phyloP scores from a whole-genome alignment of 345 rosid species.

The Draba incana region DNA sequence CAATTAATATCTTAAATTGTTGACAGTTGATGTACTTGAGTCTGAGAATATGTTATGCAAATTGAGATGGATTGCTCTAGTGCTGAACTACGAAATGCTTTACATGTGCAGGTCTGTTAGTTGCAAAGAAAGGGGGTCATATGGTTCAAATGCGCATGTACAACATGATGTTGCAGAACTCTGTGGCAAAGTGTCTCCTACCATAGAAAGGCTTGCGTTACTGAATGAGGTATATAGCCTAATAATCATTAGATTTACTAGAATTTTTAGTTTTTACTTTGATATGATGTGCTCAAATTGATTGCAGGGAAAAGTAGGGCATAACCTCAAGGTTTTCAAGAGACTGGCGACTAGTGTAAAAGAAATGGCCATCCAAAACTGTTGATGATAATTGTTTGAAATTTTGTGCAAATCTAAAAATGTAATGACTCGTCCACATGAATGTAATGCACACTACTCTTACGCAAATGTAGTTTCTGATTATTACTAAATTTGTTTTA shows the following conservation, averaged over 20 bases:
- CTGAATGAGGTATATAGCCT: slow-evolving; percentile 69
- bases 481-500: too few species aligned
- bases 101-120: slow-evolving; percentile 50
- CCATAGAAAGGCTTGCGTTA: slow-evolving; percentile 76
- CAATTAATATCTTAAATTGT: not conserved
- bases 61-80: not conserved
- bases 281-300: slow-evolving; percentile 1
- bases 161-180: slow-evolving; percentile 53
- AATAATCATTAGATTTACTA: not conserved
- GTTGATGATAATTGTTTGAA: slow-evolving; percentile 24
- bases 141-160: slow-evolving; percentile 48
- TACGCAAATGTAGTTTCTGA: too few species aligned
- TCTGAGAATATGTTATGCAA: not conserved
- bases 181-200: slow-evolving; percentile 65
- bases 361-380: slow-evolving; percentile 69
- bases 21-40: too few species aligned
- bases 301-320: slow-evolving; percentile 76
- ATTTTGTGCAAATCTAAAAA: slow-evolving; percentile 16
- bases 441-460: not conserved
- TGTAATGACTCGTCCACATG: slow-evolving; percentile 3
- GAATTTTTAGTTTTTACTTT: not conserved
- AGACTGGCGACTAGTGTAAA: slow-evolving; percentile 76
- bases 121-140: slow-evolving; percentile 45
- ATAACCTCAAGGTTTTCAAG: slow-evolving; percentile 73
- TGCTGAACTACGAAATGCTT: slow-evolving; percentile 6